These are phyloP conservation scores for Leucaena leucocephala DNA, from an alignment of 306 rosid species.

Conservation along the genomic window DNA sequence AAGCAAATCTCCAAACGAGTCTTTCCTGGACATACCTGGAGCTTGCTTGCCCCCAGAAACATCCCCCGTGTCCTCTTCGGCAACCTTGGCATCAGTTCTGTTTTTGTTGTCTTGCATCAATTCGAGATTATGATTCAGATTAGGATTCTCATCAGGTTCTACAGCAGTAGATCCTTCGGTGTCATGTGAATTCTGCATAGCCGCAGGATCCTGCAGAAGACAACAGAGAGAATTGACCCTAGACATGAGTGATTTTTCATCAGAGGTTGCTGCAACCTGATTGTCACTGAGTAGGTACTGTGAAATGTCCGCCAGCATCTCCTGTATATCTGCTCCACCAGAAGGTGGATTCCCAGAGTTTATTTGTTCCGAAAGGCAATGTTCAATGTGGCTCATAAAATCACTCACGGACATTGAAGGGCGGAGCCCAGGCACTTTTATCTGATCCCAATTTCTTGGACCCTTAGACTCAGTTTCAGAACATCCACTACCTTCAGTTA, in stretches of 20 bases:
- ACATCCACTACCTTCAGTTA: constrained; percentile 62
- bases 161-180: constrained; percentile 33
- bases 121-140: constrained; percentile 5
- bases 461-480: constrained; percentile 64
- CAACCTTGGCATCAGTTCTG: constrained; percentile 42
- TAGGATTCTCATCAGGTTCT: constrained; percentile 34
- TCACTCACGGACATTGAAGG: constrained; percentile 81
- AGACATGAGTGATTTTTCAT: constrained; percentile 80
- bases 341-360: constrained; percentile 55
- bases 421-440: constrained; percentile 65
- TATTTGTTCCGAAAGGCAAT: constrained; percentile 71
- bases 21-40: constrained; percentile 80
- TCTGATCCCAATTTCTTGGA: constrained; percentile 65
- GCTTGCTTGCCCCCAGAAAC: constrained; percentile 49
- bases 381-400: constrained; percentile 75
- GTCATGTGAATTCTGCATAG: constrained; percentile 42
- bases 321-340: constrained; percentile 54
- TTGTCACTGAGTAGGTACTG: constrained; percentile 76
- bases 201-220: constrained; percentile 73
- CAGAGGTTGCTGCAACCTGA: constrained; percentile 56
- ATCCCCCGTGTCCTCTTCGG: constrained; percentile 50
- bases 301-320: constrained; percentile 65
- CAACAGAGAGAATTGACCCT: constrained; percentile 88
- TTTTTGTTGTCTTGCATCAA: constrained; percentile 12
- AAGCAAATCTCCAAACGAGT: constrained; percentile 73